These are phyloP conservation scores for Malassezia sp. DNA, from an alignment of 1,284 basidiomycete genomes.

Conservation along the genomic window DNA sequence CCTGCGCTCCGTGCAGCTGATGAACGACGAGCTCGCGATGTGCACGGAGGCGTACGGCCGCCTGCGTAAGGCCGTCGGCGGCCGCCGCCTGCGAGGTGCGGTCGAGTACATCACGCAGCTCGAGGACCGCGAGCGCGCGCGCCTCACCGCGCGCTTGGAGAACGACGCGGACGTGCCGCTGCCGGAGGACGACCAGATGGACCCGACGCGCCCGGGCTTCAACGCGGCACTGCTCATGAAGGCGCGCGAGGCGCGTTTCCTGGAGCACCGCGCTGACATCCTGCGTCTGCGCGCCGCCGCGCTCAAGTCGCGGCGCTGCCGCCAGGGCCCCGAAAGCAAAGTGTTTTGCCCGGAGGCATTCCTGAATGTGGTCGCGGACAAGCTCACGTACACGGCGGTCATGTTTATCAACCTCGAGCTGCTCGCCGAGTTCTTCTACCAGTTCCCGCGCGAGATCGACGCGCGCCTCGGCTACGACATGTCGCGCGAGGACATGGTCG, in stretches of 20 bases:
- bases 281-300: conserved; percentile 73
- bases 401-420: conserved; percentile 92
- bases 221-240: conserved; percentile 56
- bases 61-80: conserved; percentile 74
- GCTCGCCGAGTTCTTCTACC: conserved; percentile 95
- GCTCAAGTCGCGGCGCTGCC: conserved; percentile 77
- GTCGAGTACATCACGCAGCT: conserved; percentile 70
- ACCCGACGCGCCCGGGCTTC: conserved; percentile 53
- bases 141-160: conserved; percentile 47
- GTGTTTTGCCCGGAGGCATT: conserved; percentile 92
- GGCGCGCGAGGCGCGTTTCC: conserved; percentile 84
- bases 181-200: conserved; percentile 48
- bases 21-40: conserved; percentile 70
- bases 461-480: conserved; percentile 83
- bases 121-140: conserved; percentile 69
- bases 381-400: conserved; percentile 84
- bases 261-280: conserved; percentile 66
- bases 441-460: conserved; percentile 96
- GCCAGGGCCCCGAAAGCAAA: conserved; percentile 69
- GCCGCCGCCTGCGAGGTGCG: conserved; percentile 63
- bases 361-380: conserved; percentile 89
- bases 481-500: conserved; percentile 68
- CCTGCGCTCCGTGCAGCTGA: conserved; percentile 61
- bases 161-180: neutral
- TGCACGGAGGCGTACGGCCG: conserved; percentile 77